Evolutionary conservation across 2,329 filamentous ascomycete genomes (phyloP), one percentile per base, ranked within the genome.

Genomic region (Myriosclerotinia duriaeana): DNA sequence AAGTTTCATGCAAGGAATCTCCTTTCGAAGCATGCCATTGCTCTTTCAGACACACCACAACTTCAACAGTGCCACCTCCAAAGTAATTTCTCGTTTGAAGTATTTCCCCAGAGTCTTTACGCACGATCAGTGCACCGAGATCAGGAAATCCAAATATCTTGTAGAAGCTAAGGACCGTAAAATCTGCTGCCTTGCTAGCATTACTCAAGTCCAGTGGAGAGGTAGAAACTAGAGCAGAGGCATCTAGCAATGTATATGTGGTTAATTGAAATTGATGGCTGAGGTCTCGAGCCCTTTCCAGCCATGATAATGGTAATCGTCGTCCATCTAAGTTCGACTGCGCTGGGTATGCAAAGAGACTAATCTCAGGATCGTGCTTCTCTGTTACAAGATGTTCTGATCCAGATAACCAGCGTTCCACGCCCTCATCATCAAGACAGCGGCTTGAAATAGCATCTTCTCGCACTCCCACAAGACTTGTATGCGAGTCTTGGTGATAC

Each of bases 81-180:
- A 99, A 99, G 74, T 96, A 99, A 69, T 81, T 87, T 68, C 92
- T 86, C 53, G 82, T 80, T 42, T 84, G 80, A 56, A 97, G 87
- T 3, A 89, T 75, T 50, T 83, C 77, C 8, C 85, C 86, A 15
- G 90, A 85, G 42, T 85, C 82, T 72, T 91, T 93, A 53, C 90
- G 87, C 15, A 98, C 87, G 40, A 98, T 87, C 67, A 99, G 79
- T 1, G 89, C 93, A 1, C 94, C 94, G 2, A 98, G 81, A 75
- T 98, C 92, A 0, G 94, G 94, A 71, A 97, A 97, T 1, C 95
- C 94, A 77, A 98, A 98, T n/a, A 97, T 93, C 77, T 98, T 99
- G 80, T 97, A 96, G 70, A 98, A 87, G 77, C 93, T 97, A 53
- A 98, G 74, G 0, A 92, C 90, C 0, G 87, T 89, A 71, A 98